Evolutionary conservation across 345 rosid species (phyloP), one percentile per base, ranked within the genome.

Genomic region (Citrus reticulata): DNA sequence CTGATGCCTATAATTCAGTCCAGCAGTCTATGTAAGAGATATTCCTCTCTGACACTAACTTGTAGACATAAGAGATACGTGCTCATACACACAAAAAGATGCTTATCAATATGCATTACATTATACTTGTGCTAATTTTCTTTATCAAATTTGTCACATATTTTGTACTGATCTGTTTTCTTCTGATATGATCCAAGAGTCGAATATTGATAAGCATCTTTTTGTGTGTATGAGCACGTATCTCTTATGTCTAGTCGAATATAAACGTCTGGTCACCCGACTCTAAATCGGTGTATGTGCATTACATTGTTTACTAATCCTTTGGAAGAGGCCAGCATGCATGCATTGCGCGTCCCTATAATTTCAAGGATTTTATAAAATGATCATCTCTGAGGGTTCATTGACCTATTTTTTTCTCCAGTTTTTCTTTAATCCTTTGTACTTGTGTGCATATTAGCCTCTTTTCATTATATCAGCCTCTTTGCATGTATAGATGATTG

Each of bases 21-120:
- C 92, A 97, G 87, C 85, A 94, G 82, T 94, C 99, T 59, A 91
- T 97, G 99, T 97, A 86, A 89, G 90, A 69, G 34, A 70, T 66
- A 71, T 37, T 73, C 34, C 54, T 58, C 73, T 55, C 49, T 60
- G 46, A 40, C 30, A 29, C 13, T 0, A 7, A 34, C 37, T 37
- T 60, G 64, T 6, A n/a, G 20, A 25, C 13, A 13, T 14, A 20
- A 29, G 27, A 20, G 39, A 74, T 30, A 4, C 27, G 5, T n/a
- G 19, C 37, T 29, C 57, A 74, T 8, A 4, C 16, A 6, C 16
- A 11, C 55, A 73, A 9, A 24, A 24, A 39, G 39, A 73, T 34
- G 16, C 13, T 5, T 42, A 27, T 58, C 7, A 70, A 37, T 70
- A 20, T 0, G 20, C 74, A 14, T 49, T 46, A 3, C 5, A 46